Evolutionary conservation across 345 rosid species (phyloP).

Genomic region (Hibiscus mutabilis): DNA sequence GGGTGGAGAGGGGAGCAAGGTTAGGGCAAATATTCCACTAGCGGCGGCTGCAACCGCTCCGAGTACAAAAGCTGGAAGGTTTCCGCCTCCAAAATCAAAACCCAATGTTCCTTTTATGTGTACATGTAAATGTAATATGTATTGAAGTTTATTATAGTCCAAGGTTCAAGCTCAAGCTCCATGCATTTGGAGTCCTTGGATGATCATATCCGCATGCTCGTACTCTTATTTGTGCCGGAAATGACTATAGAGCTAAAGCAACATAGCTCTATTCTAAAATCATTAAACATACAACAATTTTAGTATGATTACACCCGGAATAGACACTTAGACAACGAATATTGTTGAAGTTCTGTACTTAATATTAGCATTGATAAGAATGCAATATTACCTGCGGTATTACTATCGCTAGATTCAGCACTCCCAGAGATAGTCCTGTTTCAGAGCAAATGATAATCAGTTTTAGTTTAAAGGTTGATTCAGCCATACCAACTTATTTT

Average conservation of each 20-base stretch:
- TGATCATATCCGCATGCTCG: neutral
- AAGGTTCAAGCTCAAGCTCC: too few relatives aligned
- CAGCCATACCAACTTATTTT: neutral
- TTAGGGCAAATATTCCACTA: conserved; percentile 1
- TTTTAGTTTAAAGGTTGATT: neutral
- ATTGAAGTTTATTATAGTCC: too few relatives aligned
- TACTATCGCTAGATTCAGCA: conserved; percentile 37
- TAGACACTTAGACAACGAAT: too few relatives aligned
- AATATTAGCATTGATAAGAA: neutral
- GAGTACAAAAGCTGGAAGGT: neutral
- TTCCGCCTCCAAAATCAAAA: neutral
- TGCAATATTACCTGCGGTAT: conserved; percentile 55
- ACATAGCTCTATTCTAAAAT: too few relatives aligned
- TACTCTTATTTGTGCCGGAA: too few relatives aligned
- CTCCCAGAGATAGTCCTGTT: conserved; percentile 51
- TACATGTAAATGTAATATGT: neutral
- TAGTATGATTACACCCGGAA: too few relatives aligned
- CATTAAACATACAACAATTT: too few relatives aligned
- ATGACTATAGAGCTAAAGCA: too few relatives aligned
- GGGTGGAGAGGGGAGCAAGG: conserved; percentile 64
- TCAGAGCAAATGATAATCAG: neutral
- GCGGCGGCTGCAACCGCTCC: neutral
- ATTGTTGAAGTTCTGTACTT: neutral
- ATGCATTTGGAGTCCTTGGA: neutral
- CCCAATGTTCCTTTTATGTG: neutral